Evolutionary conservation across 352 stramenopile species (phyloP), one percentile per base, ranked within the genome.

Genomic region (Phytophthora colocasiae): DNA sequence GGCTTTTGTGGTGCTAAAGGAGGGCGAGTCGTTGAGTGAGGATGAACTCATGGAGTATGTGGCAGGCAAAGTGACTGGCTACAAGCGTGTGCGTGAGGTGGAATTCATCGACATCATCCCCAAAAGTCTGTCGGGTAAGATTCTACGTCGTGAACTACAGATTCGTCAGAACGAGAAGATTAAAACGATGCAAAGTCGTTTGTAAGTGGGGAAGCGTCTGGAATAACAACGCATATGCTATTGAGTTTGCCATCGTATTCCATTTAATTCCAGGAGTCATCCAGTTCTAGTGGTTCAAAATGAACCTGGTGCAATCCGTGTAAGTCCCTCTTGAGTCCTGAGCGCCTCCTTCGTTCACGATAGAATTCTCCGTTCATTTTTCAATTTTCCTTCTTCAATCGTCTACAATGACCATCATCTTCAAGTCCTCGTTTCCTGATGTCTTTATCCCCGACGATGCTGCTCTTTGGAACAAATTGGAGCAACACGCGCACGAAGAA

Each of bases 51-150:
- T 93, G 65, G 73, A 88, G 14, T 97, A 83, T 58, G 91, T 98
- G 1, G 89, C 90, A 27, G 77, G 81, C 22, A 73, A 82, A 40
- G 91, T 98, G 12, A 83, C 90, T 39, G 50, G 67, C 29, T 92
- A 96, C 78, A 98, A 98, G 70, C 78, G 90, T 19, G 73, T 98
- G n/a, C 77, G 87, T 50, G 83, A 90, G 36, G 82, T 98, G 32
- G 63, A 91, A 12, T 98, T 98, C 71, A 78, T 90, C 11, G 85
- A 97, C 50, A 70, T 63, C 22, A 97, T 98, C 52, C 96, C 96
- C 6, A 98, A 98, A 71, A 97, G 77, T 51, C 66, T 90, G 4
- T 91, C 83, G 38, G 95, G 95, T 29, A 98, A 98, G 83, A 97
- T 98, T 51, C 73, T 98, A 11, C 80, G 95, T 41, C 77, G 94